Base-by-base conservation (phyloP, 2,329 filamentous ascomycete species). In the Pseudogymnoascus sp. region DNA sequence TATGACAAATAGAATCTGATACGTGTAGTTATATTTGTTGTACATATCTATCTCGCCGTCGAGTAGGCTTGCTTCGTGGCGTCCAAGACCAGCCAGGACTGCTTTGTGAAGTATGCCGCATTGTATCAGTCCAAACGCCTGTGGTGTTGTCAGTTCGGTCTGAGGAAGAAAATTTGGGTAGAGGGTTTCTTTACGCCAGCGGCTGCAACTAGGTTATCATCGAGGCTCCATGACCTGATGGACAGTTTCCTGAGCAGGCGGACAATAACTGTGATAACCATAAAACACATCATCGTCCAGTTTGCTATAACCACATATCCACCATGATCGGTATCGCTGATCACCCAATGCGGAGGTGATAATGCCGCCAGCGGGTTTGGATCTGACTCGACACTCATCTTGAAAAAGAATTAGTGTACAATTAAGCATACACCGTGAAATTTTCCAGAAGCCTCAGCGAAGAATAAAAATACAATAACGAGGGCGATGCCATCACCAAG, bases 1-100 rank as follows among this genome's bases (percentile, higher is more conserved):
- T 11, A 69, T 64, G 22, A 72, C 68, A 62, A 70, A 72, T 59
- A 72, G 64, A 12, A 73, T 31, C 40, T 72, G 68, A 40, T 68
- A 68, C 24, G 66, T 59, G 65, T 72, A 73, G 46, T 66, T 68
- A 63, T 66, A 66, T 68, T 72, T 59, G 50, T 56, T 56, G 50
- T 22, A 33, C 50, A 35, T 19, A 12, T 56, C 50, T 12, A 56
- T 33, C 28, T 33, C 50, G n/a, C 10, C 10, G 50, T 33, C 28
- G 28, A 56, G 28, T 33, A 56, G 50, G 50, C 11, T 72, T 35
- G 72, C 72, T 62, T 75, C 70, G 41, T 66, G n/a, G 71, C 72
- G 40, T 75, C 68, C 65, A 70, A 67, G 40, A 68, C 35, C 59
- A 46, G 66, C 35, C 11, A 70, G 68, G 67, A 31, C 65, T 60